These are phyloP conservation scores for Xanthoconium separans DNA, from an alignment of 1,284 basidiomycete species.

Conservation along the genomic window DNA sequence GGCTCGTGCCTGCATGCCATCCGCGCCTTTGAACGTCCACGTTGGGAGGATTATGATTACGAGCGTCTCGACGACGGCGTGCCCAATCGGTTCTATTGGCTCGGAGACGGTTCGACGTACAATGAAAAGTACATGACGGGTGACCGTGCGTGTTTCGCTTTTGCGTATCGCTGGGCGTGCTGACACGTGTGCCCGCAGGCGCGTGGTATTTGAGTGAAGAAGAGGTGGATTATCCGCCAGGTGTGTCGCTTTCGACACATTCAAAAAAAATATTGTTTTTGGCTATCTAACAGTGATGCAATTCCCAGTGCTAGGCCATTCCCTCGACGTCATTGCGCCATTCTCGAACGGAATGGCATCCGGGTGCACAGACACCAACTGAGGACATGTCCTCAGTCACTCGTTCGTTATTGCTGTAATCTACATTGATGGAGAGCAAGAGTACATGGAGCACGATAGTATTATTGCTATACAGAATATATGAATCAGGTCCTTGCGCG, in stretches of 20 bases:
- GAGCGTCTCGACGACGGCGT: slow-evolving; percentile 44
- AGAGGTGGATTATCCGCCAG: slow-evolving; percentile 37
- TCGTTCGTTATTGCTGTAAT: too few species aligned
- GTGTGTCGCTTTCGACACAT: slow-evolving; percentile 1
- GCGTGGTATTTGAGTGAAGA: slow-evolving; percentile 49
- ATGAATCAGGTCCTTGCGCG: too few species aligned
- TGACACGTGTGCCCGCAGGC: slow-evolving; percentile 27
- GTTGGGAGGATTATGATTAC: slow-evolving; percentile 67
- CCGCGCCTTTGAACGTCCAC: slow-evolving; percentile 48
- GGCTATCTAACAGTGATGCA: too few species aligned
- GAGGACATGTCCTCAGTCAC: too few species aligned
- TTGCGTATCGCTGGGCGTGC: slow-evolving; percentile 39
- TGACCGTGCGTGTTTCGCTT: slow-evolving; percentile 43
- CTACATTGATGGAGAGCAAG: too few species aligned
- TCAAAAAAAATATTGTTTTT: not conserved
- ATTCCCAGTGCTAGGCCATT: not conserved
- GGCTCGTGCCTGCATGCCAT: slow-evolving; percentile 56
- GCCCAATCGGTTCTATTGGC: slow-evolving; percentile 54
- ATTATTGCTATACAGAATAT: too few species aligned
- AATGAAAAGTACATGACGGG: slow-evolving; percentile 42
- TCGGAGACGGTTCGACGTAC: slow-evolving; percentile 54
- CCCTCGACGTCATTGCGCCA: too few species aligned
- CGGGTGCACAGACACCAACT: too few species aligned
- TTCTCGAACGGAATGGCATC: too few species aligned
- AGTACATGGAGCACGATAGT: too few species aligned